phyloP scores from a whole-genome alignment of 2,329 filamentous ascomycete genomes.

The Cytospora mali region DNA sequence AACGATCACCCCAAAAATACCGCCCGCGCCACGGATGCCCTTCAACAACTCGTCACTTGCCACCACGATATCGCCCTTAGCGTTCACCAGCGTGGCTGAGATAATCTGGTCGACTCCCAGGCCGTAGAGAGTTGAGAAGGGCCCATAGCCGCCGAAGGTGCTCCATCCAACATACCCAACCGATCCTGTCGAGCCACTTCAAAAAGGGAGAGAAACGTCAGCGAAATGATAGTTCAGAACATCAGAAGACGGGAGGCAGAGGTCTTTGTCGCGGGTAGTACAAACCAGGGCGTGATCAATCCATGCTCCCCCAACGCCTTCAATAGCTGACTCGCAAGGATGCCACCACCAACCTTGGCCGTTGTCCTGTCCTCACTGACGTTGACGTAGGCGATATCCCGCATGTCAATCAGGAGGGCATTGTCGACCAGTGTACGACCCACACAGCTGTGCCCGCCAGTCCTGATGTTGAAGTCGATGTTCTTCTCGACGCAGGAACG shows the following conservation, averaged over 20 bases:
- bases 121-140: conserved; percentile 35
- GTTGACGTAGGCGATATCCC: conserved; percentile 5
- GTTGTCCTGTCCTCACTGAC: conserved; percentile 20
- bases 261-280: too few species aligned
- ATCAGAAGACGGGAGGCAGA: too few species aligned
- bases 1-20: conserved; percentile 34
- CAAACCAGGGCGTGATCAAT: conserved; percentile 28
- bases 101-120: conserved; percentile 43
- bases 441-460: conserved; percentile 9
- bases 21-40: conserved; percentile 35
- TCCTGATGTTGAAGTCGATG: conserved; percentile 2
- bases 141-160: conserved; percentile 41
- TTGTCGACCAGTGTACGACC: conserved; percentile 1
- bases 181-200: conserved; percentile 1
- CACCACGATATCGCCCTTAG: conserved; percentile 34
- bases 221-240: too few species aligned
- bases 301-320: conserved; percentile 24
- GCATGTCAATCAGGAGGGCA: conserved; percentile 14
- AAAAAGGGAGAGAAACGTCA: background rate
- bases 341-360: conserved; percentile 30
- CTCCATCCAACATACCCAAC: conserved; percentile 43
- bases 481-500: background rate
- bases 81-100: conserved; percentile 35
- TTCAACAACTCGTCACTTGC: conserved; percentile 35
- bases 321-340: conserved; percentile 23